A percentile compares a stretch with the other conserved stretches of the same genome.
These are phyloP conservation scores for Monosporascus sp. DNA, from an alignment of 2,329 filamentous ascomycete species.

Conservation along the genomic window DNA sequence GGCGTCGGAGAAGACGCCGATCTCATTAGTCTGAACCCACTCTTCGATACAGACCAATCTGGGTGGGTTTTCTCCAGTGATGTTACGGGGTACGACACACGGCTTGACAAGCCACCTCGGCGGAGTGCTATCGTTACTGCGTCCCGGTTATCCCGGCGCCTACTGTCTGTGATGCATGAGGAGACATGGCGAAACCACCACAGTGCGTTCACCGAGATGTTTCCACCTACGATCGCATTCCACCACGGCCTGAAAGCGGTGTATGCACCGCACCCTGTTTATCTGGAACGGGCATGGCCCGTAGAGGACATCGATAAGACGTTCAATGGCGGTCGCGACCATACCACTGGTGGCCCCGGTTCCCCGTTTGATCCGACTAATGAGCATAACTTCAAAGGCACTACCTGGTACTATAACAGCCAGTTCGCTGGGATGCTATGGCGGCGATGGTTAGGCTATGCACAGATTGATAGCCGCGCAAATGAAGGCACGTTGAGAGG, in stretches of 20 bases:
- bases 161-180: constrained; percentile 69
- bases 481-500: constrained; percentile 44
- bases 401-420: constrained; percentile 80
- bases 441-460: constrained; percentile 67
- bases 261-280: constrained; percentile 77
- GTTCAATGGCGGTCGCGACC: constrained; percentile 72
- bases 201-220: constrained; percentile 78
- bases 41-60: constrained; percentile 66
- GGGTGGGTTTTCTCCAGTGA: constrained; percentile 70
- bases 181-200: constrained; percentile 63
- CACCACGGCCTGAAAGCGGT: constrained; percentile 76
- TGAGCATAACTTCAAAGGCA: constrained; percentile 78
- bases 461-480: constrained; percentile 46
- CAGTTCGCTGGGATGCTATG: constrained; percentile 74
- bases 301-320: constrained; percentile 64
- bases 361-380: constrained; percentile 64
- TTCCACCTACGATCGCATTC: constrained; percentile 63
- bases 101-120: constrained; percentile 54
- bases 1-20: constrained; percentile 69
- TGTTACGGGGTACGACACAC: constrained; percentile 60
- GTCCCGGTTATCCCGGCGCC: constrained; percentile 59
- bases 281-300: constrained; percentile 70
- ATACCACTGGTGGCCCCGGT: constrained; percentile 58
- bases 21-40: constrained; percentile 71
- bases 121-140: constrained; percentile 69